Evolutionary conservation across 805 yeast genomes (phyloP), one percentile per base, ranked within the genome.

Genomic region (Yamadazyma paraphyllophila): DNA sequence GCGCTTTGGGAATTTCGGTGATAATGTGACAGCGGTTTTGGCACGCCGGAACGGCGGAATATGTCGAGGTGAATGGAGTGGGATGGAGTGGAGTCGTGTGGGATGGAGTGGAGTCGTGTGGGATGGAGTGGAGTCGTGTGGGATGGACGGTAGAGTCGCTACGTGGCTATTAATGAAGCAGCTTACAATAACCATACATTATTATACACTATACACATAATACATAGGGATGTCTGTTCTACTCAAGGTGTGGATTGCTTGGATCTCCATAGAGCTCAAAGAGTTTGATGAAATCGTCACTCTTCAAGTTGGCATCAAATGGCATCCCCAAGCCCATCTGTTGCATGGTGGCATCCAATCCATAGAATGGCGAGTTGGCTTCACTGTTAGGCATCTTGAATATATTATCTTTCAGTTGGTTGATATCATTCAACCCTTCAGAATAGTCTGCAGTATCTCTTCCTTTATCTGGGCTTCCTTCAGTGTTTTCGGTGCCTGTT

Each of bases 261-360:
- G 62, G 41, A 35, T 67, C 70, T 1, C 69, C 71, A 48, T 66
- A 68, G 9, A 66, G 48, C 44, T 65, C 67, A 41, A 69, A 66
- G 27, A 69, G 54, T 51, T 58, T 61, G 41, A 67, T 45, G 16
- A 69, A 56, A 45, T 69, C 75, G 20, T 66, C 71, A 43, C 60
- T 63, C 12, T 60, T 50, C 11, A 51, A 36, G 36, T 45, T 48
- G 3, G 46, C 45, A 41, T 55, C 56, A 27, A 42, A 34, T 13
- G 46, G 33, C 32, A 39, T 43, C 11, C 36, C 43, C 17, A 39
- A 31, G 16, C 11, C 24, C 41, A 41, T 13, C 34, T 7, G 30
- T n/a, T 32, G 44, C 13, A 40, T 30, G 6, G 26, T 5, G 7
- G 20, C 30, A 4, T 41, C 44, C 32, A 33, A 12, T 3, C 39